Base-by-base conservation (phyloP, 1,284 basidiomycete genomes). In the Agaricales sp. region DNA sequence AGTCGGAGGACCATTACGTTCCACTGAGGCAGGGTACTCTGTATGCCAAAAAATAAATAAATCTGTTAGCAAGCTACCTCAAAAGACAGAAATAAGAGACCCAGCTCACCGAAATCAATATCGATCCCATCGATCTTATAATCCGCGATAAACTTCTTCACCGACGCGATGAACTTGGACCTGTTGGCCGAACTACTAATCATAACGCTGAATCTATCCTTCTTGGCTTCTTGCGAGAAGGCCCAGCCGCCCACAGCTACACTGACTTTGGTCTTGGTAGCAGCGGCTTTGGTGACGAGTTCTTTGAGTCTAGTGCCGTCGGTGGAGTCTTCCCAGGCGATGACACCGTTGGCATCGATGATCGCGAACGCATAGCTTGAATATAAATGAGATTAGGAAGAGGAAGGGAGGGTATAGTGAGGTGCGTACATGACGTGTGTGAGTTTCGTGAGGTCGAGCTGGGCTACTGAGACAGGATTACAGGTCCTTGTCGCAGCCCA, bases 181-280 rank as follows among this genome's bases (percentile, higher is more conserved):
- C 55, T 19, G 26, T 18, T 54, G n/a, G 25, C 21, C 3, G 45
- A 16, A 23, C 8, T 49, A 3, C 41, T 11, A n/a, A 35, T 35
- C 30, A 35, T 35, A n/a, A 35, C n/a, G n/a, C 44, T 44, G 43
- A 53, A 57, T 16, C 51, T 13, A 37, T 51, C 52, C 14, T 46
- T 48, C 8, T 48, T 53, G 3, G 53, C 20, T 23, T 51, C 48
- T n/a, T 11, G 8, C 11, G 53, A 57, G 47, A 57, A 57, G 20
- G 37, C 53, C 56, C 54, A 57, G 4, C 54, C 54, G 11, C 56
- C 56, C 6, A 57, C 53, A 43, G 54, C 54, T 19, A 57, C 51
- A 16, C 53, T 20, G n/a, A 57, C 56, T 21, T 57, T 47, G 4
- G 52, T 43, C 11, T 39, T 49, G 2, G 53, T 35, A 25, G 43